A percentile compares a stretch with the other conserved stretches of the same genome.
Evolutionary conservation across 1,284 basidiomycete species (phyloP).

Genomic region (Marasmius tenuissimus): DNA sequence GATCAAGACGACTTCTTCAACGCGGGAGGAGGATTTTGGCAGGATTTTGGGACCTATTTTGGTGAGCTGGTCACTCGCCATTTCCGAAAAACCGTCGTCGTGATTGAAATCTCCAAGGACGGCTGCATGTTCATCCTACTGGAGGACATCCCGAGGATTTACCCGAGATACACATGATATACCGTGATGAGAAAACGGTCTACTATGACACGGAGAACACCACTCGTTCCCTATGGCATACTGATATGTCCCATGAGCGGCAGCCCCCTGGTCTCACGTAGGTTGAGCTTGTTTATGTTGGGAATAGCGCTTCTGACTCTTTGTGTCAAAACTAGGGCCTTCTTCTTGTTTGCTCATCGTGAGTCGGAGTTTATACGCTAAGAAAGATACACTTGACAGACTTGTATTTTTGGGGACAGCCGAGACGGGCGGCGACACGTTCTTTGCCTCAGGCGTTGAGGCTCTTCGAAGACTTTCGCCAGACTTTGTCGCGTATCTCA

Average conservation of each 20-base stretch:
- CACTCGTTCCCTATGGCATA: neutral
- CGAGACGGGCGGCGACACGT: slow-evolving; percentile 52
- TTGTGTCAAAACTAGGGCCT: too few species aligned
- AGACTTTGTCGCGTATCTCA: slow-evolving; percentile 64
- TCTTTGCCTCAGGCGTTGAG: slow-evolving; percentile 60
- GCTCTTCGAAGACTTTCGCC: slow-evolving; percentile 71
- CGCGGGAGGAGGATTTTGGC: too few species aligned
- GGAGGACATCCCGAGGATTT: too few species aligned
- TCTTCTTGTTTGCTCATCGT: too few species aligned
- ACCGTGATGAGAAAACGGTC: slow-evolving; percentile 30
- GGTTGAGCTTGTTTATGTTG: slow-evolving; percentile 49
- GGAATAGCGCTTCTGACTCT: neutral
- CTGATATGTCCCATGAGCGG: slow-evolving; percentile 49
- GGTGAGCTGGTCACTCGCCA: too few species aligned
- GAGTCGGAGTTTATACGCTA: too few species aligned
- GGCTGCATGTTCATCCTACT: too few species aligned
- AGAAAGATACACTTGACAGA: neutral
- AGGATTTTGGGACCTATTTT: too few species aligned
- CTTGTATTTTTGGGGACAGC: slow-evolving; percentile 19
- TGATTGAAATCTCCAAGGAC: too few species aligned
- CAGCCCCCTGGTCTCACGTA: slow-evolving; percentile 65
- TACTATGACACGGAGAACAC: neutral
- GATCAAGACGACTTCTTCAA: too few species aligned
- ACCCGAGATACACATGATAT: too few species aligned
- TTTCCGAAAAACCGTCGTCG: too few species aligned